Conservation (phyloP, 495 filamentous ascomycete species). For the Tetracladium marchalianum region DNA sequence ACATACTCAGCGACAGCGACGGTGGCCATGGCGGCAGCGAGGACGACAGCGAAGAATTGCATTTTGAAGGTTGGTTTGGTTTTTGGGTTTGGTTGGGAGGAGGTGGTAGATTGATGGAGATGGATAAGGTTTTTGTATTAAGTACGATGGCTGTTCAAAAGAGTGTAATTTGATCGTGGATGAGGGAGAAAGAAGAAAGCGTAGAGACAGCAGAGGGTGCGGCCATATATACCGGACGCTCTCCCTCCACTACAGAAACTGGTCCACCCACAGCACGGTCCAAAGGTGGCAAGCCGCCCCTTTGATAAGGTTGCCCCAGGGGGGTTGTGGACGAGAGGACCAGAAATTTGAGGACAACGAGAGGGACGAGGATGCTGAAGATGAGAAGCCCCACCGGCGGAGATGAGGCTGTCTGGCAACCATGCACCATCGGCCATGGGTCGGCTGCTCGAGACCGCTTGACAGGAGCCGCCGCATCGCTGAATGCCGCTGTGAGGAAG, state of each 20-base stretch:
- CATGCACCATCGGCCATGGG: too few relatives aligned
- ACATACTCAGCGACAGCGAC: constrained; percentile 14
- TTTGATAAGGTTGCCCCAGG: not conserved
- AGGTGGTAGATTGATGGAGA: constrained; percentile 5
- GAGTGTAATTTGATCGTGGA: constrained; percentile 20
- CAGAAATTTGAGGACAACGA: not conserved
- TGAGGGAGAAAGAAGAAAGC: constrained; percentile 8
- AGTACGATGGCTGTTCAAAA: constrained; percentile 8
- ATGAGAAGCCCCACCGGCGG: constrained; percentile 9
- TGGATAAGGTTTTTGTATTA: constrained; percentile 2
- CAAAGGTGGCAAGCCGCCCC: not conserved
- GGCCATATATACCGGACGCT: constrained; percentile 11
- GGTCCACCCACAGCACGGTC: not conserved
- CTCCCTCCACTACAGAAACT: not conserved
- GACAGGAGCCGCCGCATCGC: too few relatives aligned
- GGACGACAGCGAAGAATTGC: constrained; percentile 18
- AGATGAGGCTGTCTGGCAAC: constrained; percentile 11
- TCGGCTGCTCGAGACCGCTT: too few relatives aligned
- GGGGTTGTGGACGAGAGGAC: not conserved
- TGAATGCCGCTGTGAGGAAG: too few relatives aligned
- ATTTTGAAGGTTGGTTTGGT: constrained; percentile 18
- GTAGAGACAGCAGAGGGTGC: not conserved
- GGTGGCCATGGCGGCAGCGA: constrained; percentile 17
- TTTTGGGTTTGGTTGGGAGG: constrained; percentile 4
- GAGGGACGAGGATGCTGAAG: not conserved